These are phyloP conservation scores for Fraxinus quadrangulata DNA, from an alignment of 257 asterid species.

Conservation along the genomic window DNA sequence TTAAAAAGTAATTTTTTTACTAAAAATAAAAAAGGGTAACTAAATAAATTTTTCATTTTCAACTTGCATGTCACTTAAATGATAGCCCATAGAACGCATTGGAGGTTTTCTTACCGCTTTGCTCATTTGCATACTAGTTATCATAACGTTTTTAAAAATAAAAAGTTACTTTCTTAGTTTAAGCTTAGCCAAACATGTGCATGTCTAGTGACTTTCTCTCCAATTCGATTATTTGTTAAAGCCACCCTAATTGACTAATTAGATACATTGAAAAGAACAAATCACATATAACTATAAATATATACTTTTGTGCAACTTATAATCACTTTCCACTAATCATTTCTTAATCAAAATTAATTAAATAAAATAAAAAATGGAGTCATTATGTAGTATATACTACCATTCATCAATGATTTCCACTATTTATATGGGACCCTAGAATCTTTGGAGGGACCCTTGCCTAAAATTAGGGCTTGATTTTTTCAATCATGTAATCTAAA, in stretches of 20 bases:
- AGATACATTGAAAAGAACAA: constrained; percentile 20
- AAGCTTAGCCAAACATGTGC: too few relatives aligned
- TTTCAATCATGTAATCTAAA: background rate
- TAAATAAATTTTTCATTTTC: too few relatives aligned
- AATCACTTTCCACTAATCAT: constrained; percentile 45
- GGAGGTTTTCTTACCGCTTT: too few relatives aligned
- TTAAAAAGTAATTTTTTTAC: too few relatives aligned
- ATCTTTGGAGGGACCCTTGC: constrained; percentile 33
- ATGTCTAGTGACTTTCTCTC: background rate
- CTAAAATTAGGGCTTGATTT: constrained; percentile 23
- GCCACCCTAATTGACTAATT: constrained; percentile 51
- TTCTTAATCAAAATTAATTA: constrained; percentile 21
- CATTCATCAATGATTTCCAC: constrained; percentile 40
- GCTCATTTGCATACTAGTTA: too few relatives aligned
- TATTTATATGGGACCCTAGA: constrained; percentile 34
- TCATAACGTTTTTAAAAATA: too few relatives aligned
- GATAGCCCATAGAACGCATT: too few relatives aligned
- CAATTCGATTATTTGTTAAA: constrained; percentile 22
- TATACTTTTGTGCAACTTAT: constrained; percentile 39
- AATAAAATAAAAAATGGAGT: constrained; percentile 12
- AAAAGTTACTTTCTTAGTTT: too few relatives aligned
- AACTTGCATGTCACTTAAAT: too few relatives aligned
- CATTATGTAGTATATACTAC: constrained; percentile 12
- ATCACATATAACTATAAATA: constrained; percentile 24
- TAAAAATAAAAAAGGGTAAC: too few relatives aligned